Percentiles rank a stretch among this genome's conserved stretches.
These are phyloP conservation scores for Euclidium syriacum DNA, from an alignment of 345 rosid species.

Conservation along the genomic window DNA sequence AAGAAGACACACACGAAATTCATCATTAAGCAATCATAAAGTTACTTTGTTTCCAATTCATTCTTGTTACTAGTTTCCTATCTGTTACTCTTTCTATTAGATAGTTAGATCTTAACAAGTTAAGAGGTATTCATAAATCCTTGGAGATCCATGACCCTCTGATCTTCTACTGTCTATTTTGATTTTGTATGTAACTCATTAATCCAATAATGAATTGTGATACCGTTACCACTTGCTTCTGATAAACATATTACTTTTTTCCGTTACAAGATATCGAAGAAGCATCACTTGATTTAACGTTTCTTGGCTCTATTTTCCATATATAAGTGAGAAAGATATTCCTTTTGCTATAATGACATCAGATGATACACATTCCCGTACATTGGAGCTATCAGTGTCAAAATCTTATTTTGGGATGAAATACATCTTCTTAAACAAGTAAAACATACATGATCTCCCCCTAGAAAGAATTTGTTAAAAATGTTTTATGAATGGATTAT, in stretches of 20 bases:
- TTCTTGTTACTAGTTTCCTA: too few relatives aligned
- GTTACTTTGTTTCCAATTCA: too few relatives aligned
- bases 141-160: too few relatives aligned
- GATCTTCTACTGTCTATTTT: too few relatives aligned
- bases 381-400: conserved; percentile 54
- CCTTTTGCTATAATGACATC: conserved; percentile 96
- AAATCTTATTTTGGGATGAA: conserved; percentile 91
- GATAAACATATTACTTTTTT: conserved; percentile 28
- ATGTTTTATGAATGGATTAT: too few relatives aligned
- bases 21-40: too few relatives aligned
- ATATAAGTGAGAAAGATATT: conserved; percentile 47
- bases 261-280: background rate
- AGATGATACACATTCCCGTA: conserved; percentile 87
- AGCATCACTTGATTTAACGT: background rate
- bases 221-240: conserved; percentile 47
- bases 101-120: too few relatives aligned
- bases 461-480: background rate
- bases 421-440: conserved; percentile 93
- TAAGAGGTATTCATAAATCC: too few relatives aligned
- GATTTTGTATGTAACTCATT: too few relatives aligned
- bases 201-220: too few relatives aligned
- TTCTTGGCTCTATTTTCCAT: conserved; percentile 32
- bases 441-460: background rate
- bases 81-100: too few relatives aligned
- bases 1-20: too few relatives aligned